Base-by-base conservation (phyloP, 768 basidiomycete species). In the Boletus pseudo-olivaceus region DNA sequence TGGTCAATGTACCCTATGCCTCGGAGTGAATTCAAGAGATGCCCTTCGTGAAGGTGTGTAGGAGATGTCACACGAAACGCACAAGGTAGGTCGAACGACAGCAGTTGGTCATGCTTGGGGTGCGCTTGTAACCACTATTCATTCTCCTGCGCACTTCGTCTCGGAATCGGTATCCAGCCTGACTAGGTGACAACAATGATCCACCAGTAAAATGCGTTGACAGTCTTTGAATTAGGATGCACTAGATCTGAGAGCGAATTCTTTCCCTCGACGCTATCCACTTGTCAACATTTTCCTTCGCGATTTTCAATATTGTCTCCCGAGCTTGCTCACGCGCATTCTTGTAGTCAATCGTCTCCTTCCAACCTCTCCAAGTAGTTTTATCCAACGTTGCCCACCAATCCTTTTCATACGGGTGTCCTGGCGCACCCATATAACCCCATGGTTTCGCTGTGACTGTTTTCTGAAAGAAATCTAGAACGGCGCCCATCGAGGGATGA, bases 381-480 rank as follows among this genome's bases (percentile, higher is more conserved):
- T 65, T 64, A 41, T 74, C 74, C 19, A 77, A 51, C 19, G 62
- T 58, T 2, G 42, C 45, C 76, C 79, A 81, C 80, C 80, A 83
- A 42, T 75, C 76, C 7, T 60, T 56, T 15, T 64, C 61, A 55
- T 72, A 81, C 0, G 81, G 80, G 56, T 82, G 75, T 6, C 75
- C 75, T n/a, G 78, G 80, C 3, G 78, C 68, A 10, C 78, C 77
- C 1, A 75, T 68, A 54, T 80, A 82, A 5, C 80, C 79, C 80
- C 82, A 82, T 1, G 80, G 81, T 58, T 83, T 83, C 3, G 78
- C 70, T 1, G 34, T 35, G 26, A 7, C 26, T n/a, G 47, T 17
- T n/a, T 26, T 17, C 11, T 12, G 46, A 23, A 14, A 10, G 33
- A 23, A 26, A 23, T 38, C 47, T n/a, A n/a, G 47, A 41, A 29